Percentiles rank a stretch among this genome's conserved stretches.
phyloP scores from a whole-genome alignment of 1,139 yeast genomes.

The Nakaseomyces uthaithaninus region DNA sequence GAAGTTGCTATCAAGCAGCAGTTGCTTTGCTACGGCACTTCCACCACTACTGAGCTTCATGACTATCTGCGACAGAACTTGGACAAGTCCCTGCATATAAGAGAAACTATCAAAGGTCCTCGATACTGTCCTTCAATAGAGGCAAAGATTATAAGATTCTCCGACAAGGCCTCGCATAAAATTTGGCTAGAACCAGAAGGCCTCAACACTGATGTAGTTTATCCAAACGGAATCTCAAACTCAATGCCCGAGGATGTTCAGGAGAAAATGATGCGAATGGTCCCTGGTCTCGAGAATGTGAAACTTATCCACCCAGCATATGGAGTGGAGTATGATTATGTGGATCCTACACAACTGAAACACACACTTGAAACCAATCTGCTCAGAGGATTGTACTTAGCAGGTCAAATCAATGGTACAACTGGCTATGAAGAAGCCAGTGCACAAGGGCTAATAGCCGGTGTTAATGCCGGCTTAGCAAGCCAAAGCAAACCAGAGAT shows the following conservation, averaged over 20 bases:
- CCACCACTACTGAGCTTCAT: conserved; percentile 71
- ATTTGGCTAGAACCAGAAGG: conserved; percentile 99
- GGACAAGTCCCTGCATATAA: conserved; percentile 77
- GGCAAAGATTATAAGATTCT: conserved; percentile 73
- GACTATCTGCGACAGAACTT: conserved; percentile 59
- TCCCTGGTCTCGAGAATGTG: conserved; percentile 86
- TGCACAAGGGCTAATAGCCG: conserved; percentile 92
- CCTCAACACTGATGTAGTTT: conserved; percentile 68
- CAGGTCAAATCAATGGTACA: conserved; percentile 98
- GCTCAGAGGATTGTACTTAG: conserved; percentile 71
- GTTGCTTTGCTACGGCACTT: conserved; percentile 65
- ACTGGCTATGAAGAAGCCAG: conserved; percentile 99
- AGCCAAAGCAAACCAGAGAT: conserved; percentile 39
- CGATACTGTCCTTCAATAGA: conserved; percentile 97
- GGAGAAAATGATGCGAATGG: conserved; percentile 57
- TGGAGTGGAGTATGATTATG: conserved; percentile 95
- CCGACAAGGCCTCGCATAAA: conserved; percentile 65
- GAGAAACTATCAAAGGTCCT: conserved; percentile 94
- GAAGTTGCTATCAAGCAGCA: conserved; percentile 53
- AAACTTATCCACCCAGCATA: conserved; percentile 89
- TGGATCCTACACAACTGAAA: conserved; percentile 82
- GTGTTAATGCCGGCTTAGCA: conserved; percentile 67
- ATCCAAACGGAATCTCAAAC: conserved; percentile 93
- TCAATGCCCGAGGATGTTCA: conserved; percentile 97
- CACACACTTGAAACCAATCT: conserved; percentile 75